These are phyloP conservation scores for Dalbergia cultrata DNA, from an alignment of 306 rosid genomes.

Conservation along the genomic window DNA sequence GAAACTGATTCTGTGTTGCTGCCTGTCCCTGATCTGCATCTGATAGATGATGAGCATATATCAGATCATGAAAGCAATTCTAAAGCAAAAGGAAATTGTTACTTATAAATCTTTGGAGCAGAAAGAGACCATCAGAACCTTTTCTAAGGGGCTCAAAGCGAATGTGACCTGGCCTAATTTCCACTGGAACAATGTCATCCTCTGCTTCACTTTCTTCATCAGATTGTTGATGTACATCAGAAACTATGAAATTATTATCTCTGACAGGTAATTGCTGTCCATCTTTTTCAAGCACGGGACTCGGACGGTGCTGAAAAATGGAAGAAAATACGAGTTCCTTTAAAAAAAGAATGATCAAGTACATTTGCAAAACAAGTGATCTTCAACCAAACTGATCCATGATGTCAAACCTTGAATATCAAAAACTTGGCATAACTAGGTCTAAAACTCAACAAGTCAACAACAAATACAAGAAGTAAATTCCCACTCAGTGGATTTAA, in stretches of 20 bases:
- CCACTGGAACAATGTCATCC: slow-evolving; percentile 77
- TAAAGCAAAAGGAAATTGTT: slow-evolving; percentile 31
- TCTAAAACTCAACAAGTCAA: slow-evolving; percentile 26
- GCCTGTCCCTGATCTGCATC: slow-evolving; percentile 63
- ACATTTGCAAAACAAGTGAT: slow-evolving; percentile 37
- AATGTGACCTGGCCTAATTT: slow-evolving; percentile 93
- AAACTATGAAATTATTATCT: slow-evolving; percentile 41
- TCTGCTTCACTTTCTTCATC: slow-evolving; percentile 65
- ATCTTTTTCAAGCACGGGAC: slow-evolving; percentile 49
- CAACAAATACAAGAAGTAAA: slow-evolving; percentile 5
- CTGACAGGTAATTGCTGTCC: slow-evolving; percentile 53
- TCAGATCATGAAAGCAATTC: slow-evolving; percentile 49
- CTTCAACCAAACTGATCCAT: slow-evolving; percentile 26
- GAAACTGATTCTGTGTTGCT: slow-evolving; percentile 52
- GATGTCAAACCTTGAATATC: slow-evolving; percentile 32
- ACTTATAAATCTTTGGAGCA: slow-evolving; percentile 11
- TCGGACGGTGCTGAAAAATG: slow-evolving; percentile 60
- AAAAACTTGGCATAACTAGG: slow-evolving; percentile 34
- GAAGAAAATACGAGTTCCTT: slow-evolving; percentile 36
- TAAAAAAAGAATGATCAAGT: slow-evolving; percentile 26
- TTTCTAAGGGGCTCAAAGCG: slow-evolving; percentile 75
- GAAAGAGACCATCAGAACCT: slow-evolving; percentile 56
- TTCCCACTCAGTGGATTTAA: slow-evolving; percentile 18
- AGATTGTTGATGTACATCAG: slow-evolving; percentile 55
- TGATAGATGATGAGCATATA: slow-evolving; percentile 48